Evolutionary conservation across 805 yeast genomes (phyloP), one percentile per base, ranked within the genome.

Genomic region (Metschnikowia lunata): DNA sequence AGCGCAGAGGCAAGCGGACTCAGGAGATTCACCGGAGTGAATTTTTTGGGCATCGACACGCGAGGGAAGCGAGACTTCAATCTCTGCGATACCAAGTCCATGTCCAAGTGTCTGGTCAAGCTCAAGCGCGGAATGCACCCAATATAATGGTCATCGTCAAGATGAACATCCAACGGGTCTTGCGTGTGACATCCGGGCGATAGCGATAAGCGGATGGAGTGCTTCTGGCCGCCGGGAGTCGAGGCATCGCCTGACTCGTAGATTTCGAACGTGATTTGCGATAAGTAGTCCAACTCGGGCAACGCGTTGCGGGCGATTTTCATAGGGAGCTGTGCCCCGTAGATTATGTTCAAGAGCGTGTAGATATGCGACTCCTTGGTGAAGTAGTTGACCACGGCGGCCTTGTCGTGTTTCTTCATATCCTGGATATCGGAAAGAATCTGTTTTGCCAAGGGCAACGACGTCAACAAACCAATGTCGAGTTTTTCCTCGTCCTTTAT

Each of bases 151-250:
- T 88, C 90, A 37, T 88, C 91, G 66, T 93, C 99, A 37, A 93
- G 74, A 64, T 91, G 97, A 37, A 95, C 96, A 66, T 93, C 99
- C 51, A 93, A 74, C 26, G 99, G 99, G 64, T 91, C 96, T 58
- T 89, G 96, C 0, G 98, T 90, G 66, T 93, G 97, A 65, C 99
- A 93, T 15, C 99, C 99, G 1, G 99, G 98, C 6, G 97, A 86
- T 55, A 93, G 74, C n/a, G 91, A 84, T 48, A 93, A 75, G 58
- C 98, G 77, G 44, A 93, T 85, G 6, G 97, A 85, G 62, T 91
- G 96, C 57, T 86, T 84, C 64, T 88, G 87, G 42, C 80, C 82
- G 8, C 84, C 83, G 8, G 77, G 72, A 31, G 76, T 70, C 11
- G 52, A 57, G 30, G 78, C 75, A 51, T 86, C 93, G 28, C 80